Conservation (phyloP, 257 asterid genomes). For the Nicotiana paniculata region DNA sequence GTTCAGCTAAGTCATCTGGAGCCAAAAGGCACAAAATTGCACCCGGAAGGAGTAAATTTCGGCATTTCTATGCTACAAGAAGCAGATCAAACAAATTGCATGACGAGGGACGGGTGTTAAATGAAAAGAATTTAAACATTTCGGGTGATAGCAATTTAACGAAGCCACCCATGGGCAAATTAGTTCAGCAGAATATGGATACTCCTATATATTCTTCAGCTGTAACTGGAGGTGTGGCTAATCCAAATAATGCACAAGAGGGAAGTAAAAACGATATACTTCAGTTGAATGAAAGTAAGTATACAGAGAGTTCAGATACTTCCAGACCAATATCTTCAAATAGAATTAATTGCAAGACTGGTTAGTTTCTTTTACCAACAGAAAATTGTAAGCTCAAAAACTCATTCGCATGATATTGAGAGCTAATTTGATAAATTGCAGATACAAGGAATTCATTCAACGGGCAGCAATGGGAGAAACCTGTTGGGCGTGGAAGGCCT, state of each 20-base stretch:
- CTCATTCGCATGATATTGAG: not conserved
- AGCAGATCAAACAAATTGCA: not conserved
- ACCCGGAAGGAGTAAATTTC: not conserved
- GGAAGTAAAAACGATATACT: not conserved
- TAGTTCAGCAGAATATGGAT: not conserved
- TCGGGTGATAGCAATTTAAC: not conserved
- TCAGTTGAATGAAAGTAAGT: not conserved
- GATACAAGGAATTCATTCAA: not conserved
- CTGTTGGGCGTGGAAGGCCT: not conserved
- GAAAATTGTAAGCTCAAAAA: not conserved
- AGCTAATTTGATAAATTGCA: not conserved
- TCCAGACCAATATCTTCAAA: not conserved
- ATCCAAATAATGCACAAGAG: not conserved
- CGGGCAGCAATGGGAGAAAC: not conserved
- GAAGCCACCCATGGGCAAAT: not conserved
- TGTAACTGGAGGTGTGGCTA: not conserved
- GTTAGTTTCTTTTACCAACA: not conserved
- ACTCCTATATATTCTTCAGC: not conserved
- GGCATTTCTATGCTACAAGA: slow-evolving; percentile 5
- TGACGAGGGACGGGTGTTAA: not conserved
- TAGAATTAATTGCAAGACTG: not conserved
- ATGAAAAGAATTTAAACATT: not conserved
- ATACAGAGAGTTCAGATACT: not conserved
- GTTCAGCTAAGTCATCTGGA: not conserved
- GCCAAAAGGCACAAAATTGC: not conserved